phyloP scores from a whole-genome alignment of 345 rosid species.

The Excoecaria agallocha region DNA sequence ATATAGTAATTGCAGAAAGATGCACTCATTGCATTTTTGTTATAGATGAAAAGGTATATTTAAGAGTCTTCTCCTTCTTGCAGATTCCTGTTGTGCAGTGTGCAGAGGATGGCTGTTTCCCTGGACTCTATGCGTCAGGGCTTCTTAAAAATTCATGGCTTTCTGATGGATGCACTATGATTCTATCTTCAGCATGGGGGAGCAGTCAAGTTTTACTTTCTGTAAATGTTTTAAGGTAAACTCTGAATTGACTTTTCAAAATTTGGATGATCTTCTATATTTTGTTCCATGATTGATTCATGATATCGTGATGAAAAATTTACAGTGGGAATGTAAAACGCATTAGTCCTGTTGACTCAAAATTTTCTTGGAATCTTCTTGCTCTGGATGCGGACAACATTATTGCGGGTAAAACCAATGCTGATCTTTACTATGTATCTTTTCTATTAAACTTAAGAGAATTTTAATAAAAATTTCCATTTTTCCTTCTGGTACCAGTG shows the following conservation, averaged over 20 bases:
- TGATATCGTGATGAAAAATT: slow-evolving; percentile 18
- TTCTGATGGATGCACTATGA: slow-evolving; percentile 77
- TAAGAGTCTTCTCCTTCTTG: slow-evolving; percentile 19
- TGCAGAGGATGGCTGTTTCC: slow-evolving; percentile 72
- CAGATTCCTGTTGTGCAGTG: slow-evolving; percentile 70
- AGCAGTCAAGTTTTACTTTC: slow-evolving; percentile 69
- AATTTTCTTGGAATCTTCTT: slow-evolving; percentile 65
- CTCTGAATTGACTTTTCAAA: not conserved
- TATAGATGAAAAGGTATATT: not conserved
- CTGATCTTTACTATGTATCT: slow-evolving; percentile 6
- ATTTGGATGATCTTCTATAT: not conserved
- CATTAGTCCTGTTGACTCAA: slow-evolving; percentile 63
- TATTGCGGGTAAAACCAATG: slow-evolving; percentile 57
- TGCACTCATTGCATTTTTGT: not conserved
- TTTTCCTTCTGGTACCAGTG: slow-evolving; percentile 39
- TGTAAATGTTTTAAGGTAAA: slow-evolving; percentile 64
- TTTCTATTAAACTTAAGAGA: slow-evolving; percentile 5
- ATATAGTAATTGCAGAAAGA: slow-evolving; percentile 36
- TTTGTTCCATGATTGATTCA: slow-evolving; percentile 16
- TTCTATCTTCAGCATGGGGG: slow-evolving; percentile 69
- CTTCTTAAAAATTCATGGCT: slow-evolving; percentile 74
- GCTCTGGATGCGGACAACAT: slow-evolving; percentile 69
- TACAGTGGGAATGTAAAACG: slow-evolving; percentile 66
- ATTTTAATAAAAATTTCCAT: slow-evolving; percentile 12
- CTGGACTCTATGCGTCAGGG: slow-evolving; percentile 67